Evolutionary conservation across 2,329 filamentous ascomycete species (phyloP), one percentile per base, ranked within the genome.

Genomic region (Blastomyces gilchristii): DNA sequence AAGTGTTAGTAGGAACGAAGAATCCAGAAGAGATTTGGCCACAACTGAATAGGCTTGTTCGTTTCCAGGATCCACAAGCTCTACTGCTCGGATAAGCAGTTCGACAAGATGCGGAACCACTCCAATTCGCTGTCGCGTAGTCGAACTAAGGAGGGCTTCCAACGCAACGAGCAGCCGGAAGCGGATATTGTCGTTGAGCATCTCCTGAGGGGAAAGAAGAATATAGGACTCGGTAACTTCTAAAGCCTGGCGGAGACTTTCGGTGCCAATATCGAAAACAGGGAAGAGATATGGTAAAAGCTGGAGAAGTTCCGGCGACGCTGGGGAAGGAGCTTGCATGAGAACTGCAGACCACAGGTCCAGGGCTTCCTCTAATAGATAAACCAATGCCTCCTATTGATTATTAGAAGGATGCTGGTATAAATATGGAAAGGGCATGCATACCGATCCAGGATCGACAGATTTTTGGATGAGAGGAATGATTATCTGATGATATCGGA

Each of bases 351-450:
- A 82, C 93, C 93, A 97, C 2, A 99, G 83, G 63, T 97, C 92
- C 16, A 97, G 80, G 0, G 91, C 90, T 73, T 99, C 94, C 65
- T 97, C 94, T 14, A 96, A 85, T 12, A 99, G 83, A 70, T 96
- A 94, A 1, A 92, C 78, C 68, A 90, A 85, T 52, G 89, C 81
- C 49, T 84, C 82, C 78, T 80, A 60, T 9, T 28, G 34, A 39
- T 49, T 50, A 16, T 37, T 56, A 63, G 62, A 34, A 50, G 14
- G 50, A 18, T 53, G 53, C 25, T 18, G 16, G 18, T 53, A 39
- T 16, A 39, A 57, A 28, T 31, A 34, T 50, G 7, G 6, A 22
- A 43, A 47, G 57, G 11, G 14, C 31, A 75, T 65, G 25, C 12
- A 34, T 73, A 89, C 84, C 1, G 90, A 94, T 12, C 83, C 85